Evolutionary conservation across 345 rosid genomes (phyloP), one percentile per base, ranked within the genome.

Genomic region (Mallotus nudiflorus): DNA sequence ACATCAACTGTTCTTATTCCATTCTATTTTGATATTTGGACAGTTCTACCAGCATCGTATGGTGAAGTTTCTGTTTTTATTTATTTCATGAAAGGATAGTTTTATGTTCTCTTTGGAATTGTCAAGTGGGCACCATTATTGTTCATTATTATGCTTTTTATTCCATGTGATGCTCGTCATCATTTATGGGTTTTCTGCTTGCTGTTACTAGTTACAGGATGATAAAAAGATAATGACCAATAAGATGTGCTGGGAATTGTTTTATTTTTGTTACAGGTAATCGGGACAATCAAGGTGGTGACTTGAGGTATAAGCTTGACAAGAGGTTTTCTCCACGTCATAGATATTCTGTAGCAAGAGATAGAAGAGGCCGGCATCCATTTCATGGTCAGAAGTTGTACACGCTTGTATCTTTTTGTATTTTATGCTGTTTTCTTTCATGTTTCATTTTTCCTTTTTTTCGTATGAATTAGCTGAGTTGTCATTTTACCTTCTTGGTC

Each of bases 231-330:
- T 66, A 46, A 49, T 58, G 50, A 69, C 73, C 64, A 37, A 35
- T 72, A 56, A 75, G 61, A 73, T n/a, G n/a, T 78, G 58, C 73
- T 71, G 80, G 69, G 77, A 75, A 57, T 73, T 76, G 49, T 65
- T 45, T 68, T 62, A 55, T 69, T 69, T 25, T 73, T 58, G n/a
- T 68, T 81, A 73, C 85, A 96, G 99, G 90, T 68, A 85, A 84
- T 76, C 77, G 77, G 39, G 87, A 80, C 75, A 62, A 78, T 83
- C 74, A 83, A 61, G 89, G 80, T 77, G 76, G 79, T 78, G 98
- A 96, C 82, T 82, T 92, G 81, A 89, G 99, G 82, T 80, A 82
- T 81, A 92, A 77, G 76, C 91, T 91, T 84, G 96, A 86, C 66
- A 83, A 82, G 75, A 94, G 89, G 69, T 75, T 72, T 70, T 92